A percentile compares a stretch with the other conserved stretches of the same genome.
Conservation (phyloP, 805 yeast genomes). For the Ogataea philodendri region DNA sequence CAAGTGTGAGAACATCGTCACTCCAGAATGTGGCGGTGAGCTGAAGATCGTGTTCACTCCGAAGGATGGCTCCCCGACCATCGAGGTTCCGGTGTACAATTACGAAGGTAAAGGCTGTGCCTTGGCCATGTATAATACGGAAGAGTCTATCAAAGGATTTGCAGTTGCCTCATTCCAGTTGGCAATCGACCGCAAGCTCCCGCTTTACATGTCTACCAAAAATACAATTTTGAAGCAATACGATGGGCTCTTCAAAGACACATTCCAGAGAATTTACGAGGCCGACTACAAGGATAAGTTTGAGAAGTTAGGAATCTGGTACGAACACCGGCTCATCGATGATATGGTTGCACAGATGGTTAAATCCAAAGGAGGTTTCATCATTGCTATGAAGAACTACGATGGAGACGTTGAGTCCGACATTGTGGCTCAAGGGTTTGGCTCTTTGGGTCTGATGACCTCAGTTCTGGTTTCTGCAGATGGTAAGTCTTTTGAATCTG, state of each 20-base stretch:
- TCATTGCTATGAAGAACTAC: constrained; percentile 95
- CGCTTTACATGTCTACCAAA: constrained; percentile 85
- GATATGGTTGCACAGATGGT: constrained; percentile 99
- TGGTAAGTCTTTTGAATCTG: constrained; percentile 92
- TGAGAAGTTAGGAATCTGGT: constrained; percentile 85
- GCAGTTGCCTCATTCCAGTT: constrained; percentile 91
- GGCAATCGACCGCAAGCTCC: constrained; percentile 76
- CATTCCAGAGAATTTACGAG: constrained; percentile 79
- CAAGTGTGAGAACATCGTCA: constrained; percentile 82
- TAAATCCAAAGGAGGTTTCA: constrained; percentile 91
- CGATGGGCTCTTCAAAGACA: constrained; percentile 95
- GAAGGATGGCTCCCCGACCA: constrained; percentile 53
- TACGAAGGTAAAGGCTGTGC: constrained; percentile 78
- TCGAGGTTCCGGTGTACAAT: constrained; percentile 61
- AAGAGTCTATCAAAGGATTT: constrained; percentile 83
- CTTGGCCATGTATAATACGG: constrained; percentile 93
- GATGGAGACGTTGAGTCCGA: constrained; percentile 98
- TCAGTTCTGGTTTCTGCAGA: constrained; percentile 96
- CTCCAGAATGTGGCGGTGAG: constrained; percentile 74
- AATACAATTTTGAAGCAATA: constrained; percentile 92
- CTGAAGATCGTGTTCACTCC: constrained; percentile 78
- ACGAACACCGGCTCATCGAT: constrained; percentile 93
- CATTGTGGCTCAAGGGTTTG: constrained; percentile 97
- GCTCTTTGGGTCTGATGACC: constrained; percentile 95
- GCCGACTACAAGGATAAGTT: constrained; percentile 64